These are phyloP conservation scores for Tetrapisispora namnaoensis DNA, from an alignment of 805 yeast species.

Conservation along the genomic window DNA sequence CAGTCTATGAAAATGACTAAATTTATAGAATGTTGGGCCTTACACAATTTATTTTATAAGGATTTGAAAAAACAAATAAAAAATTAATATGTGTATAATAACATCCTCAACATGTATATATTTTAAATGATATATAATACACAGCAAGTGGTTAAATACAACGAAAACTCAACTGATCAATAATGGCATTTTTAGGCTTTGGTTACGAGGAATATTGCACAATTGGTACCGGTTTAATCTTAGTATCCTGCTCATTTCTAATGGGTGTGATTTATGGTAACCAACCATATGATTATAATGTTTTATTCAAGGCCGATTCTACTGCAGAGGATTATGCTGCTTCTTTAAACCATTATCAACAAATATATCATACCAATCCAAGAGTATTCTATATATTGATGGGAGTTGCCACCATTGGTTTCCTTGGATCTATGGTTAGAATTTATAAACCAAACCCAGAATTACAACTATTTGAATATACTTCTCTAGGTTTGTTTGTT, in stretches of 20 bases:
- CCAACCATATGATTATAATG: slow-evolving; percentile 69
- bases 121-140: too few species aligned
- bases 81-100: too few species aligned
- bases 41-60: too few species aligned
- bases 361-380: slow-evolving; percentile 58
- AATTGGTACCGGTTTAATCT: slow-evolving; percentile 23
- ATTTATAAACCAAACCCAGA: slow-evolving; percentile 83
- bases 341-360: slow-evolving; percentile 64
- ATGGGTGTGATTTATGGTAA: slow-evolving; percentile 73
- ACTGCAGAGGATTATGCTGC: slow-evolving; percentile 44
- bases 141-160: too few species aligned
- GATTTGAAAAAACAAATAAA: too few species aligned
- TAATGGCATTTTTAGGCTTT: slow-evolving; percentile 3
- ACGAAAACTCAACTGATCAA: neutral
- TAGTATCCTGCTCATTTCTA: slow-evolving; percentile 53
- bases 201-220: slow-evolving; percentile 24
- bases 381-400: slow-evolving; percentile 36
- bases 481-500: slow-evolving; percentile 64
- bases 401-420: slow-evolving; percentile 58
- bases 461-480: slow-evolving; percentile 82
- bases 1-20: too few species aligned
- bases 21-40: too few species aligned
- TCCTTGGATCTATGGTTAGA: slow-evolving; percentile 64
- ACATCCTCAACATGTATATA: too few species aligned
- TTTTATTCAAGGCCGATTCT: slow-evolving; percentile 54